These are phyloP conservation scores for Xerocomus brunneocitrinus DNA, from an alignment of 768 basidiomycete species.

Conservation along the genomic window DNA sequence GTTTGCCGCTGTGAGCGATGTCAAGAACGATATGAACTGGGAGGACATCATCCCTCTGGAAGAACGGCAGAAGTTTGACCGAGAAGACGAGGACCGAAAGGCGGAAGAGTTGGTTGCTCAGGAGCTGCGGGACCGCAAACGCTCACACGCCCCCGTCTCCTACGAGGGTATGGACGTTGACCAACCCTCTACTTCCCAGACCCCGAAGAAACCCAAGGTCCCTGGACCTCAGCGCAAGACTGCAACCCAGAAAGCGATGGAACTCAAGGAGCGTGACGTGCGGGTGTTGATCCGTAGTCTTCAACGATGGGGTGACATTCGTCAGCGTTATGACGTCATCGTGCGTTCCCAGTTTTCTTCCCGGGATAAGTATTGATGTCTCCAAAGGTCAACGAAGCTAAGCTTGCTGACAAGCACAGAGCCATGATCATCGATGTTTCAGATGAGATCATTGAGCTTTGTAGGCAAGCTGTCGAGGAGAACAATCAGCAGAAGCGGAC, in stretches of 20 bases:
- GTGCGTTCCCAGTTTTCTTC: slow-evolving; percentile 45
- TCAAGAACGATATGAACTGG: slow-evolving; percentile 99
- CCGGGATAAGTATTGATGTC: neutral
- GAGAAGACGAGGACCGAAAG: slow-evolving; percentile 72
- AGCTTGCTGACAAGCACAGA: slow-evolving; percentile 90
- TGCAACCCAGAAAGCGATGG: slow-evolving; percentile 91
- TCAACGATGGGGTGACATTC: slow-evolving; percentile 97
- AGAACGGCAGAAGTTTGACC: slow-evolving; percentile 79
- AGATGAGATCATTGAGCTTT: slow-evolving; percentile 89
- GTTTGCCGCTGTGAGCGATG: slow-evolving; percentile 93
- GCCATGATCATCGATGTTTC: slow-evolving; percentile 86
- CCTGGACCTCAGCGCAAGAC: slow-evolving; percentile 79
- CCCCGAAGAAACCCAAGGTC: slow-evolving; percentile 70
- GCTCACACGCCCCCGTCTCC: slow-evolving; percentile 79
- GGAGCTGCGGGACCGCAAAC: slow-evolving; percentile 72
- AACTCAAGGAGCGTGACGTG: slow-evolving; percentile 95
- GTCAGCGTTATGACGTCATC: slow-evolving; percentile 89
- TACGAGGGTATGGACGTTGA: slow-evolving; percentile 95
- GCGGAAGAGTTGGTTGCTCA: slow-evolving; percentile 66
- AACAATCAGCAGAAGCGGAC: slow-evolving; percentile 77
- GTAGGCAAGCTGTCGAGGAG: slow-evolving; percentile 76
- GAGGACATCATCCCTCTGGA: slow-evolving; percentile 97
- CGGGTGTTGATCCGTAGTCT: slow-evolving; percentile 92
- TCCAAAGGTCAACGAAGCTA: slow-evolving; percentile 76
- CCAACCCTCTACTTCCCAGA: slow-evolving; percentile 55